These are phyloP conservation scores for Ophiosphaerella korrae DNA, from an alignment of 2,329 filamentous ascomycete genomes.

Conservation along the genomic window DNA sequence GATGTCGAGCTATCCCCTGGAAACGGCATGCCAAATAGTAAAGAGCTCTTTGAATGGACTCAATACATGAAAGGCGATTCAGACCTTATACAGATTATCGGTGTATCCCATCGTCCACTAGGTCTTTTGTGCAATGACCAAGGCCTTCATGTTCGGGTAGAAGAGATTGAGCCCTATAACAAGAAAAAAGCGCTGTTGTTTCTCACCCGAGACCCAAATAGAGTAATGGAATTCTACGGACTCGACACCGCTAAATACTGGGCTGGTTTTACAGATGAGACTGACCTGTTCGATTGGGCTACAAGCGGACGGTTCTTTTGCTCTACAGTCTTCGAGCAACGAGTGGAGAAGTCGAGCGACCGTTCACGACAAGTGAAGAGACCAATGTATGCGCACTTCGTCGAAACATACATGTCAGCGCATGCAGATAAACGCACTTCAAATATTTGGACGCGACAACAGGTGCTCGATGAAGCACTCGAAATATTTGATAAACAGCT, in stretches of 20 bases:
- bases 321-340: slow-evolving; percentile 42
- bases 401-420: slow-evolving; percentile 66
- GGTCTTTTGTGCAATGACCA: slow-evolving; percentile 69
- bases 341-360: slow-evolving; percentile 57
- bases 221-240: slow-evolving; percentile 67
- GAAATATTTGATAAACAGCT: slow-evolving; percentile 53
- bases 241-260: slow-evolving; percentile 60
- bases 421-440: slow-evolving; percentile 49
- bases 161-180: slow-evolving; percentile 68
- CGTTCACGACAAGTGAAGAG: slow-evolving; percentile 61
- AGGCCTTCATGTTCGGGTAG: slow-evolving; percentile 69
- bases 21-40: slow-evolving; percentile 27
- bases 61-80: slow-evolving; percentile 73
- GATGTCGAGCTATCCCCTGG: slow-evolving; percentile 65
- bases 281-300: slow-evolving; percentile 68
- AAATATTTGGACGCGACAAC: slow-evolving; percentile 44
- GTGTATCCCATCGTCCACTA: slow-evolving; percentile 65
- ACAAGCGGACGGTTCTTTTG: slow-evolving; percentile 64
- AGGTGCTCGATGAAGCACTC: slow-evolving; percentile 61
- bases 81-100: slow-evolving; percentile 71
- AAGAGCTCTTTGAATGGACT: slow-evolving; percentile 61
- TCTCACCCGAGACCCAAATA: slow-evolving; percentile 62
- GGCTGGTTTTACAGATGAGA: slow-evolving; percentile 58
- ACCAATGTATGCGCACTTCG: slow-evolving; percentile 64
- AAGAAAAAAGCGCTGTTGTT: slow-evolving; percentile 63